Evolutionary conservation across 768 basidiomycete genomes (phyloP), one percentile per base, ranked within the genome.

Genomic region (Suillus paluster): DNA sequence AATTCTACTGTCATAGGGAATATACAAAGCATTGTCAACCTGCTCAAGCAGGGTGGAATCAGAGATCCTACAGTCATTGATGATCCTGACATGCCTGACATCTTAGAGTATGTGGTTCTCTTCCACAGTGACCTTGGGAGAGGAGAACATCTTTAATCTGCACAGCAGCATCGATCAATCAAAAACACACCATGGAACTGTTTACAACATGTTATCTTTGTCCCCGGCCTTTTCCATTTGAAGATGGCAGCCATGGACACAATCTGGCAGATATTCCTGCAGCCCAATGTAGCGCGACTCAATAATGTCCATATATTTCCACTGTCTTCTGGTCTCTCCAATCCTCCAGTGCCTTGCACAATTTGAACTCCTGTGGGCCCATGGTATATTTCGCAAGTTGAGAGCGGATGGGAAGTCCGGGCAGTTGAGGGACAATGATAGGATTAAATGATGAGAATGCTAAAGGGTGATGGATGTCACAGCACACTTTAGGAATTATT

Each of bases 121-220:
- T 45, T 66, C n/a, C 72, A 73, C 60, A 64, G 72, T 44, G 68
- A 73, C 48, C 63, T 73, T 23, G 56, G 61, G 30, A 73, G 70
- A 10, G 58, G 62, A 11, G 70, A 72, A 60, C 57, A 46, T 5
- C 48, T 71, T 21, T 60, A 66, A 36, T 23, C 63, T 15, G 58
- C 63, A 25, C 50, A 54, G 42, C 41, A 62, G 17, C 63, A 62
- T 3, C 71, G 73, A 2, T 44, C 64, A 15, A 62, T 68, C 1
- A 77, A 82, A 60, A 7, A 17, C 1, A 76, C 73, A 8, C 68
- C 74, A 0, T 74, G 69, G 69, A 53, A 54, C 1, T 66, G 74
- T 0, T 62, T 76, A 39, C 30, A 30, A 30, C 30, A 30, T 30
- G 30, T 30, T 30, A 30, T 30, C 30, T 30, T 30, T 6, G 30